Evolutionary conservation across 768 basidiomycete species (phyloP), one percentile per base, ranked within the genome.

Genomic region (Pulveroboletus ravenelii): DNA sequence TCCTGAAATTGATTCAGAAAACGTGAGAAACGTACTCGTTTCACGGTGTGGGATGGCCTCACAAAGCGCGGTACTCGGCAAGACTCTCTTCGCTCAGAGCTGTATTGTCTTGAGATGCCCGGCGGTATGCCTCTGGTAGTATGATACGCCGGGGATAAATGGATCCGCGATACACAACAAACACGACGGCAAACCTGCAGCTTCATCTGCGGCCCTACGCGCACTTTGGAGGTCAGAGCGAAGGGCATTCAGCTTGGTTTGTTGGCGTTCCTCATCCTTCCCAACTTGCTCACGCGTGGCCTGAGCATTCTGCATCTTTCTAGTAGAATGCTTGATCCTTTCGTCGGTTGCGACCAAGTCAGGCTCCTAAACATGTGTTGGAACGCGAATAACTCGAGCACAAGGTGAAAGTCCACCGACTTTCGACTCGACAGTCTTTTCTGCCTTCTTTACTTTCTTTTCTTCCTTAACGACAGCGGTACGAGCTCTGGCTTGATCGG

Each of bases 391-490:
- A 17, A 14, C 34, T 3, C 25, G 15, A 23, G 31, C 15, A 3
- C 3, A 50, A 12, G 12, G 6, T 1, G n/a, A 46, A n/a, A 1
- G 23, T 36, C 14, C 18, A 60, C 76, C 35, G 34, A 87, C 93
- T 74, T 89, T 91, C 14, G 77, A 81, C 51, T 97, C 95, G 9
- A 94, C 68, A 0, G 82, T 74, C 67, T 94, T 97, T 69, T 97
- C 94, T 1, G 86, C 86, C 66, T 87, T 89, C 73, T 96, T 96
- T 51, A 95, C 84, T 40, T 71, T 79, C 70, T 85, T 87, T 70
- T 99, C 93, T 57, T 87, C 84, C 70, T 88, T 87, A 72, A 85
- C 80, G 0, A 93, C 85, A 6, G 75, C 71, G 9, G 84, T 78
- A 15, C 89, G 78, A 7, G 85, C 83, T 65, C 80, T 84, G 3